phyloP scores from a whole-genome alignment of 192 early-diverging fungal species.

The Entophlyctis luteolus region DNA sequence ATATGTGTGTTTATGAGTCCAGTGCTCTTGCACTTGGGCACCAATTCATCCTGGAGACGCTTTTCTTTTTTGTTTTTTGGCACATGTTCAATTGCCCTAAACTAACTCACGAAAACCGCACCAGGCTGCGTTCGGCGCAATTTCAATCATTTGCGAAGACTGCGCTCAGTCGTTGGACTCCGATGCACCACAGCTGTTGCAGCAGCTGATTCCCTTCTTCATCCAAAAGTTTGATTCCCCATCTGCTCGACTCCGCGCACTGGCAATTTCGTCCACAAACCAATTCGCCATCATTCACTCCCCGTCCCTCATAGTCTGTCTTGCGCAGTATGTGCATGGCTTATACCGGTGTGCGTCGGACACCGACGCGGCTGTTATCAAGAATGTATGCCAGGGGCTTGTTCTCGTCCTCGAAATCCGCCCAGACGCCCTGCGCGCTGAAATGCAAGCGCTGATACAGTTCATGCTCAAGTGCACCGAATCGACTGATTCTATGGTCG shows the following conservation, averaged over 20 bases:
- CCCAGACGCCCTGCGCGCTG: slow-evolving; percentile 80
- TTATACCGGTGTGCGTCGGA: slow-evolving; percentile 86
- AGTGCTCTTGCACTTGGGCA: too few species aligned
- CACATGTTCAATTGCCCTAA: too few species aligned
- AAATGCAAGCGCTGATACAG: slow-evolving; percentile 83
- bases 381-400: slow-evolving; percentile 89
- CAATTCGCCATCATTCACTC: slow-evolving; percentile 81
- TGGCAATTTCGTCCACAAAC: slow-evolving; percentile 78
- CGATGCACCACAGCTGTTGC: slow-evolving; percentile 72
- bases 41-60: too few species aligned
- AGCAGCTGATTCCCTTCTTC: slow-evolving; percentile 79
- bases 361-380: slow-evolving; percentile 74
- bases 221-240: slow-evolving; percentile 79
- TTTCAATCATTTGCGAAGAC: slow-evolving; percentile 97
- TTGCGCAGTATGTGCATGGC: slow-evolving; percentile 61
- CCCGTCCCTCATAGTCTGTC: slow-evolving; percentile 62
- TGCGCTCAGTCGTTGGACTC: slow-evolving; percentile 74
- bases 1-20: too few species aligned
- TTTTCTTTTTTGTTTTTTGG: too few species aligned
- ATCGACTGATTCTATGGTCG: slow-evolving; percentile 72
- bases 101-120: too few species aligned
- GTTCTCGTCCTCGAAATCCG: slow-evolving; percentile 83
- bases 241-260: slow-evolving; percentile 67
- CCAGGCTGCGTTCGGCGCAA: slow-evolving; percentile 80
- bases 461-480: slow-evolving; percentile 96